Evolutionary conservation across 2,329 filamentous ascomycete genomes (phyloP).

Genomic region (Ophiocordyceps camponoti-floridani): DNA sequence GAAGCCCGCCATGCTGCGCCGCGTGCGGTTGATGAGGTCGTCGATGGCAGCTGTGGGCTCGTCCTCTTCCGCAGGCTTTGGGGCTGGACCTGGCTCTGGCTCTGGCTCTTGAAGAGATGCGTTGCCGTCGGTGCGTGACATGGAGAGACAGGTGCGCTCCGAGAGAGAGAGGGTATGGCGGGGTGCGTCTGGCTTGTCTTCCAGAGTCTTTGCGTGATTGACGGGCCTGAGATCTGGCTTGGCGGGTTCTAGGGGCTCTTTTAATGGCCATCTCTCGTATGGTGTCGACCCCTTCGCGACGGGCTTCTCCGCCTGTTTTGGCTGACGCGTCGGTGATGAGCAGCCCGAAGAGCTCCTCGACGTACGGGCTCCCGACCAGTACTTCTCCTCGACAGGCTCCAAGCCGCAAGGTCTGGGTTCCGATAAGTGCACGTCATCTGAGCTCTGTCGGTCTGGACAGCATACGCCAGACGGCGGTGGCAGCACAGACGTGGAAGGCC

Average conservation of each 20-base stretch:
- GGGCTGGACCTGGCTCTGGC: slow-evolving; percentile 6
- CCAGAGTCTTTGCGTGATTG: slow-evolving; percentile 36
- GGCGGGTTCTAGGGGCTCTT: slow-evolving; percentile 32
- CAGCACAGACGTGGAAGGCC: no score
- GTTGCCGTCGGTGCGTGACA: slow-evolving; percentile 40
- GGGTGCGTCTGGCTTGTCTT: slow-evolving; percentile 26
- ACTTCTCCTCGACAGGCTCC: not conserved
- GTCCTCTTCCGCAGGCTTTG: not conserved
- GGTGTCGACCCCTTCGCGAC: not conserved
- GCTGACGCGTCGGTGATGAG: not conserved
- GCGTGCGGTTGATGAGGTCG: slow-evolving; percentile 38
- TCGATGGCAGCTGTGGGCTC: slow-evolving; percentile 12
- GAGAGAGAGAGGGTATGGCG: slow-evolving; percentile 45
- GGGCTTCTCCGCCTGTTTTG: not conserved
- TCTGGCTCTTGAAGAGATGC: slow-evolving; percentile 14
- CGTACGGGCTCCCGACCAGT: not conserved
- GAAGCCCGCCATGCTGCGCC: slow-evolving; percentile 43
- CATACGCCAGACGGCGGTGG: no score
- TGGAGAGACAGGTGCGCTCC: slow-evolving; percentile 67
- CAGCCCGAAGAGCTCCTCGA: not conserved
- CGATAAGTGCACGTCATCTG: not conserved
- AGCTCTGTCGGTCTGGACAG: no score
- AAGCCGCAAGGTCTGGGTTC: no score
- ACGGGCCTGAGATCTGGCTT: slow-evolving; percentile 39
- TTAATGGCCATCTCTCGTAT: slow-evolving; percentile 10